Evolutionary conservation across 1,284 basidiomycete genomes (phyloP), one percentile per base, ranked within the genome.

Genomic region (Apiotrichum porosum): DNA sequence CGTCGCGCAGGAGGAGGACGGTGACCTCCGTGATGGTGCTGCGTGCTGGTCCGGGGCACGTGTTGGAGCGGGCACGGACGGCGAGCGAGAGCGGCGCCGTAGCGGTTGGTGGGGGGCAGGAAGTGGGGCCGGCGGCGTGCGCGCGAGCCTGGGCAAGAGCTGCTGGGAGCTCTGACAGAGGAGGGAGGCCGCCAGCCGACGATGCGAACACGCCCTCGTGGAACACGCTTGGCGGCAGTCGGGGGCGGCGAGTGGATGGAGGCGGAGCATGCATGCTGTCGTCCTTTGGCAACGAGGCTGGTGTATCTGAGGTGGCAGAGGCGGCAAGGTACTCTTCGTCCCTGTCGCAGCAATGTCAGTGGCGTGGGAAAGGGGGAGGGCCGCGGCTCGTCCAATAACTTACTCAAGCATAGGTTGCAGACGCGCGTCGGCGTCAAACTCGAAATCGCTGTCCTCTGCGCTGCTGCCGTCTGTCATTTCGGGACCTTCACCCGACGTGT

Each of bases 401-500:
- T 26, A 64, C 58, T 56, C 44, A 18, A 58, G 46, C 30, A 59
- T 47, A 3, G 52, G 52, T 18, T 47, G 51, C 2, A 58, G 43
- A 10, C 51, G 42, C 50, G 44, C 57, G 19, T 50, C 44, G n/a
- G n/a, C n/a, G 47, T 63, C 63, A 37, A 52, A 57, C 35, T 61
- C 57, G 22, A 59, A 44, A 44, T 65, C 63, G 35, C 54, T 56
- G n/a, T 62, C 62, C 23, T 60, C 59, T 10, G 54, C 54, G 19
- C 57, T 60, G 39, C 54, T 56, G 6, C 58, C 56, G 42, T 66
- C 64, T 6, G 26, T 28, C 61, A 63, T 54, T 9, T 53, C 57
- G 9, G 54, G 54, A n/a, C 51, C 49, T 12, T 51, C n/a, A 24
- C 47, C 47, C 22, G 38, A 18, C 9, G 19, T 36, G 18, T 23